Conservation (phyloP, 106 monocot species). For the Platanthera guangdongensis region DNA sequence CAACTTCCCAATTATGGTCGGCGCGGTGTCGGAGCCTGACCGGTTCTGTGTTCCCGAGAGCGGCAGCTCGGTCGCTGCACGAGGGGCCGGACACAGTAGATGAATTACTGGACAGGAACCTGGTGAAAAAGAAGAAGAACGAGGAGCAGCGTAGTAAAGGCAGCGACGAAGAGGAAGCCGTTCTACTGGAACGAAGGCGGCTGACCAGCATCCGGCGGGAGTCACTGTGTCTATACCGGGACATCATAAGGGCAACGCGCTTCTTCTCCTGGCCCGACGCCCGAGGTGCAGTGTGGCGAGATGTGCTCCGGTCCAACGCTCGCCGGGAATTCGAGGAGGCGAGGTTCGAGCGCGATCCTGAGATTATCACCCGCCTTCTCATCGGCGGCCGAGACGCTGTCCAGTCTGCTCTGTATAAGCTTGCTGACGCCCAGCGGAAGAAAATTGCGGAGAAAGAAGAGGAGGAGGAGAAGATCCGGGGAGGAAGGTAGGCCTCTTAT, state of each 20-base stretch:
- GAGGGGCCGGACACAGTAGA: slow-evolving; percentile 95
- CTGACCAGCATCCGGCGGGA: slow-evolving; percentile 78
- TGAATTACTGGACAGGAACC: slow-evolving; percentile 81
- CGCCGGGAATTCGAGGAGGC: slow-evolving; percentile 93
- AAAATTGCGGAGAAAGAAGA: slow-evolving; percentile 12
- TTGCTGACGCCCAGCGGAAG: slow-evolving; percentile 58
- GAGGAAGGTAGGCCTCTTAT: neutral
- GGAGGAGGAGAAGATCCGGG: neutral
- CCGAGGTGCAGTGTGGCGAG: slow-evolving; percentile 74
- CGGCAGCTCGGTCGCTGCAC: slow-evolving; percentile 35
- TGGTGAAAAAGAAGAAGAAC: slow-evolving; percentile 23
- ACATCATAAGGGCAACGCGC: slow-evolving; percentile 73
- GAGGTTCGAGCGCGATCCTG: slow-evolving; percentile 77
- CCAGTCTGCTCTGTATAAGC: slow-evolving; percentile 72
- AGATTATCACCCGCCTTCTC: slow-evolving; percentile 66
- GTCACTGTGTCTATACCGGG: slow-evolving; percentile 84
- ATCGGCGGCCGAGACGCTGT: slow-evolving; percentile 94
- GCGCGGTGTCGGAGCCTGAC: neutral
- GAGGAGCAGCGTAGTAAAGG: slow-evolving; percentile 3
- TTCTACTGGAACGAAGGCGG: slow-evolving; percentile 30
- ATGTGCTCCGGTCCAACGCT: slow-evolving; percentile 84
- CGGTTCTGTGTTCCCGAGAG: neutral
- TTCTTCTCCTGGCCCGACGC: slow-evolving; percentile 85
- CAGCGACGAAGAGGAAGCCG: slow-evolving; percentile 38
- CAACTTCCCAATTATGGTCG: neutral